A percentile compares a stretch with the other conserved stretches of the same genome.
Evolutionary conservation across 2,329 filamentous ascomycete genomes (phyloP).

Genomic region (Pleoardoris graminearum): DNA sequence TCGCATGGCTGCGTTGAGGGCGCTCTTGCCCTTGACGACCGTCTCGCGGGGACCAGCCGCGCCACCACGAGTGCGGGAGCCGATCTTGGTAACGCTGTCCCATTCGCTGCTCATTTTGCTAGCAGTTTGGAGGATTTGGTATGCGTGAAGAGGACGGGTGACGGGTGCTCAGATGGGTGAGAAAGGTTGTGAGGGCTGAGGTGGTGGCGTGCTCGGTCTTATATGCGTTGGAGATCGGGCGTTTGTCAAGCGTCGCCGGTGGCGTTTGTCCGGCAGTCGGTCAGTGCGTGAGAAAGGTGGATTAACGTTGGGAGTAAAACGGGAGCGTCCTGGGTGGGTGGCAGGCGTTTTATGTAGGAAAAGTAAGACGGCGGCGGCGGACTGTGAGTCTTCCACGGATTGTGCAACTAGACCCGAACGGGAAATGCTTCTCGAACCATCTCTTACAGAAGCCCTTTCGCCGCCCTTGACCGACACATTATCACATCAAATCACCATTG

Average conservation of each 20-base stretch:
- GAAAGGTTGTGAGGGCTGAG: slow-evolving; percentile 15
- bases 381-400: slow-evolving; percentile 2
- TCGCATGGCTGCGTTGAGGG: slow-evolving; percentile 88
- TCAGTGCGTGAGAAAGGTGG: not conserved
- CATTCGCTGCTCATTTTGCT: slow-evolving; percentile 74
- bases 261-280: not conserved
- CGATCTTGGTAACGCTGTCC: slow-evolving; percentile 90
- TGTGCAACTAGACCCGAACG: slow-evolving; percentile 1
- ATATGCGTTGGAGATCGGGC: slow-evolving; percentile 4
- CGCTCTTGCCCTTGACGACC: slow-evolving; percentile 80
- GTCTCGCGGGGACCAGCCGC: slow-evolving; percentile 75
- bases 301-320: not conserved
- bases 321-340: not conserved
- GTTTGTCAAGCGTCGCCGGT: slow-evolving; percentile 14
- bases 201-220: slow-evolving; percentile 3
- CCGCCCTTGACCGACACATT: slow-evolving; percentile 9
- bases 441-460: slow-evolving; percentile 13
- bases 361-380: not conserved
- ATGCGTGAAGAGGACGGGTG: slow-evolving; percentile 6
- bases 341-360: slow-evolving; percentile 2
- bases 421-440: slow-evolving; percentile 3
- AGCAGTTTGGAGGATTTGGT: slow-evolving; percentile 13
- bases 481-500: not conserved
- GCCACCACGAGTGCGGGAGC: slow-evolving; percentile 75
- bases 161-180: slow-evolving; percentile 15